phyloP scores from a whole-genome alignment of 2,329 filamentous ascomycete genomes.

The Cladophialophora psammophila region DNA sequence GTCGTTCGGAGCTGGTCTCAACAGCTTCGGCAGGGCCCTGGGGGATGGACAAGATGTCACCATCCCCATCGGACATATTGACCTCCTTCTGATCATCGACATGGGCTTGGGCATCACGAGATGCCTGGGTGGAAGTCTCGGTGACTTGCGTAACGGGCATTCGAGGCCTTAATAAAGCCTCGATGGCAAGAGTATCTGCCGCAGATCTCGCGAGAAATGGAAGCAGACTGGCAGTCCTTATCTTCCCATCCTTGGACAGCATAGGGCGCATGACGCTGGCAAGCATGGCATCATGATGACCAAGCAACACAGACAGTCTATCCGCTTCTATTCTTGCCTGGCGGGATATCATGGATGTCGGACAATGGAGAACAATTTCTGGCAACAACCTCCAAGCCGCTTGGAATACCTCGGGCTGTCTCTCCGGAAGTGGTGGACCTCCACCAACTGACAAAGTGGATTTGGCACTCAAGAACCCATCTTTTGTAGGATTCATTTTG shows the following conservation, averaged over 20 bases:
- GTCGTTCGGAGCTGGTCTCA: constrained; percentile 43
- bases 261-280: constrained; percentile 83
- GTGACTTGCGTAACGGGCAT: constrained; percentile 54
- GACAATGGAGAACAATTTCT: constrained; percentile 61
- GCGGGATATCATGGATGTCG: constrained; percentile 68
- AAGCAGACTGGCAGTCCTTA: constrained; percentile 74
- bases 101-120: not conserved
- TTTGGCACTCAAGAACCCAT: constrained; percentile 5
- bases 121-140: not conserved
- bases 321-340: constrained; percentile 71
- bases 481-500: constrained; percentile 7
- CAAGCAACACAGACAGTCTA: constrained; percentile 76
- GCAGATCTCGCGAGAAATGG: constrained; percentile 77
- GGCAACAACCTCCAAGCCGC: constrained; percentile 70
- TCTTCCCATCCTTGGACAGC: constrained; percentile 66
- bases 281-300: constrained; percentile 75
- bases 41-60: constrained; percentile 52
- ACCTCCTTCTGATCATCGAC: constrained; percentile 4
- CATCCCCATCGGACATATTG: constrained; percentile 7
- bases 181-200: constrained; percentile 61
- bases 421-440: not conserved
- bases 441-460: not conserved
- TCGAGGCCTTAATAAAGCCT: constrained; percentile 68
- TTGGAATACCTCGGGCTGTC: constrained; percentile 54
- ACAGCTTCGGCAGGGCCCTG: constrained; percentile 57